A percentile compares a stretch with the other conserved stretches of the same genome.
phyloP scores from a whole-genome alignment of 2,329 filamentous ascomycete genomes.

The Claviceps fusiformis region DNA sequence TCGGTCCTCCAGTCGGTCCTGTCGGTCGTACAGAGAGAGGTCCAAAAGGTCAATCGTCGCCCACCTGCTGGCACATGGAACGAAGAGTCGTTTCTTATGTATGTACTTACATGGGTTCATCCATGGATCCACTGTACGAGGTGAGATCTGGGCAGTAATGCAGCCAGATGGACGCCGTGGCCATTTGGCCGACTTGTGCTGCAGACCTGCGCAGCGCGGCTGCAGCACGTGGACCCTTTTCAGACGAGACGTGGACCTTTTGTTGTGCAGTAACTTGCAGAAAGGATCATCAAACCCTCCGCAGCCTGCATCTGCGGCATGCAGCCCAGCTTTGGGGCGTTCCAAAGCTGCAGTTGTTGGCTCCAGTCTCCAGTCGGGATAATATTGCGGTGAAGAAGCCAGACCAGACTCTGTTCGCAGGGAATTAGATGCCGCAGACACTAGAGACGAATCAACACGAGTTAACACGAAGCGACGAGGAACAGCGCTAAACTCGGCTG shows the following conservation, averaged over 20 bases:
- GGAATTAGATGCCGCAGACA: neutral
- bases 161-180: conserved; percentile 1
- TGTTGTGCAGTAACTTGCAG: neutral
- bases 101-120: conserved; percentile 8
- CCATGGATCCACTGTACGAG: conserved; percentile 12
- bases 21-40: neutral
- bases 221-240: conserved; percentile 10
- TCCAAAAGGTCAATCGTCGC: neutral
- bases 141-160: conserved; percentile 7
- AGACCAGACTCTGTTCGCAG: neutral
- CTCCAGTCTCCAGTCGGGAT: neutral
- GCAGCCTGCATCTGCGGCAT: neutral
- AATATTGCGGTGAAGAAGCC: conserved; percentile 1
- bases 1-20: neutral
- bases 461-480: neutral
- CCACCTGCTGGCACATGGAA: neutral
- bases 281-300: neutral
- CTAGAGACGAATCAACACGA: neutral
- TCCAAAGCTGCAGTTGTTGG: neutral
- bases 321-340: neutral
- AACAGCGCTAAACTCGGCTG: neutral
- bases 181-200: neutral
- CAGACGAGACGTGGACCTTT: conserved; percentile 2
- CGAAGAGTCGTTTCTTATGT: neutral
- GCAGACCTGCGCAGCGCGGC: conserved; percentile 6